Conservation (phyloP, 2,329 filamentous ascomycete species). For the Pestalotiopsis sp. region DNA sequence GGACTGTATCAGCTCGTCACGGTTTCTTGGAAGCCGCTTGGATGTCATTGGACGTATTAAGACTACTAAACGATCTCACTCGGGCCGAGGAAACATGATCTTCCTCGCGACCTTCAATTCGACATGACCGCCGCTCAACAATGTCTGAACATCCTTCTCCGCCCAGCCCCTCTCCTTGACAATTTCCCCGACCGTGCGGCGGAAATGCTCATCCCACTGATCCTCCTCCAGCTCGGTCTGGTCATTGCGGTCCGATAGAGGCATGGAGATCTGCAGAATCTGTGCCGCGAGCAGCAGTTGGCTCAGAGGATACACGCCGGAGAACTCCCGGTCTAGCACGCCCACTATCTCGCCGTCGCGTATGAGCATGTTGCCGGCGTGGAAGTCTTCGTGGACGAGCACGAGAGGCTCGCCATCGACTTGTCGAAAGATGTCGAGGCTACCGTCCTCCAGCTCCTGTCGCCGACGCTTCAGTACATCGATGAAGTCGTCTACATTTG, state of each 20-base stretch:
- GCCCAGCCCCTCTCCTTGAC: not conserved
- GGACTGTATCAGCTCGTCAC: too few relatives aligned
- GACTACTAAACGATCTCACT: not conserved
- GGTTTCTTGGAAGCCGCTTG: too few relatives aligned
- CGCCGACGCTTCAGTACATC: not conserved
- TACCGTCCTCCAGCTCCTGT: not conserved
- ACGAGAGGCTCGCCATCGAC: conserved; percentile 17
- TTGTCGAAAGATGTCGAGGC: not conserved
- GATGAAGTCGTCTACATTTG: not conserved
- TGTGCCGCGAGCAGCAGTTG: not conserved
- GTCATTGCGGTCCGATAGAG: not conserved
- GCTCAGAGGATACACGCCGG: conserved; percentile 17
- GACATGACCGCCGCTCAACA: not conserved
- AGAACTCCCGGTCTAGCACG: conserved; percentile 18
- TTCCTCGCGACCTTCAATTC: not conserved
- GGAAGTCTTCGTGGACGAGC: conserved; percentile 16
- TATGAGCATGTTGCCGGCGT: conserved; percentile 16
- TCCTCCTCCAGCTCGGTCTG: not conserved
- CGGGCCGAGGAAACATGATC: not conserved
- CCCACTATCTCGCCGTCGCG: conserved; percentile 8
- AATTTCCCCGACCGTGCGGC: not conserved
- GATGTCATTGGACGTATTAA: not conserved
- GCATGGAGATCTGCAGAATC: not conserved
- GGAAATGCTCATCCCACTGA: not conserved
- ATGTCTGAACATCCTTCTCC: not conserved